phyloP scores from a whole-genome alignment of 257 asterid species.

The Jaltomata sinuosa region DNA sequence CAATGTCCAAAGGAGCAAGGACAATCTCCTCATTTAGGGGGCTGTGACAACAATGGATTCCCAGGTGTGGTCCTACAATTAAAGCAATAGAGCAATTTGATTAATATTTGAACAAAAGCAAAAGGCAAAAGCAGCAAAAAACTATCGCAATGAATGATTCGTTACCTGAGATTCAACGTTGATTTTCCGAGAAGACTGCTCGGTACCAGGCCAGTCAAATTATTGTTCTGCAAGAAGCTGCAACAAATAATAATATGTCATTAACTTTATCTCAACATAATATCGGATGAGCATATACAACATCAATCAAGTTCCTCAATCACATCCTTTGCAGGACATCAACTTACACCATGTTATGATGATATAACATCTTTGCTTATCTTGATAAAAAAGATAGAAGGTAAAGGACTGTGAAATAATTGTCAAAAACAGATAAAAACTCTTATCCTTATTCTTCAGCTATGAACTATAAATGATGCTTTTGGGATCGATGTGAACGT shows the following conservation, averaged over 20 bases:
- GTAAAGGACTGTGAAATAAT: neutral
- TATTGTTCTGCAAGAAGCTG: slow-evolving; percentile 85
- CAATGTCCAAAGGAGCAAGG: neutral
- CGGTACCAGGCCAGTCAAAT: slow-evolving; percentile 80
- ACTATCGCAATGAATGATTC: neutral
- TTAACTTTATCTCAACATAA: neutral
- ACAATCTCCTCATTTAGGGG: slow-evolving; percentile 25
- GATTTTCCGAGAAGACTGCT: slow-evolving; percentile 42
- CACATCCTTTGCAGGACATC: neutral
- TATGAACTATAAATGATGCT: neutral
- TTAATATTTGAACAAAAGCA: neutral
- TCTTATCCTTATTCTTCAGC: neutral
- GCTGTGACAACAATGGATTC: slow-evolving; percentile 53
- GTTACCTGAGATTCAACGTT: slow-evolving; percentile 52
- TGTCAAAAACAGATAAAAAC: neutral
- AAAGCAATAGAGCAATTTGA: slow-evolving; percentile 1
- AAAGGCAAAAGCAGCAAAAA: neutral
- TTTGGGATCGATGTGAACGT: neutral
- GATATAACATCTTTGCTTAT: neutral
- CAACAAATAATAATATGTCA: neutral
- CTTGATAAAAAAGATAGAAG: neutral
- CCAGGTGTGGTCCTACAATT: slow-evolving; percentile 59
- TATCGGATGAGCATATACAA: neutral
- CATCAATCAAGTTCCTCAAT: neutral
- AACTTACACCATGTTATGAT: neutral